Conservation (phyloP, 139 green algal genomes). For the Gonium pectorale region DNA sequence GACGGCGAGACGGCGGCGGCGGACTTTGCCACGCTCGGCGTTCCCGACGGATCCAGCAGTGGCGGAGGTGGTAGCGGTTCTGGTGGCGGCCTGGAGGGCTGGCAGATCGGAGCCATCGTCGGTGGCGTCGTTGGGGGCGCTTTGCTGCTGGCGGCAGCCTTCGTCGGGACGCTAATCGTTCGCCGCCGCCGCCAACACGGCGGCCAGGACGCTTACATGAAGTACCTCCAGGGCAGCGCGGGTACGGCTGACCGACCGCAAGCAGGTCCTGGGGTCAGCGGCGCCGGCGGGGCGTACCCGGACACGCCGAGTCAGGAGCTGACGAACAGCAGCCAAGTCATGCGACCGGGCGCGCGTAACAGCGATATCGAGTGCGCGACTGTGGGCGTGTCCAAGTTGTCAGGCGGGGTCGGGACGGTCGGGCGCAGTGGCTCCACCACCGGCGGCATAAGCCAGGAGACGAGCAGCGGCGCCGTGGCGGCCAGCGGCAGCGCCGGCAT, state of each 20-base stretch:
- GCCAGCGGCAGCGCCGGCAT: not conserved
- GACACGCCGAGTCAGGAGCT: conserved; percentile 2
- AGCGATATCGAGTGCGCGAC: not conserved
- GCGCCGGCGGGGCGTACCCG: not conserved
- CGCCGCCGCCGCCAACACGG: not conserved
- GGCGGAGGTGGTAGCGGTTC: not conserved
- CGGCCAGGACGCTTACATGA: not conserved
- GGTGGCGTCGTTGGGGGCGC: conserved; percentile 1
- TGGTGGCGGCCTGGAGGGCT: not conserved
- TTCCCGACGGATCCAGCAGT: not conserved
- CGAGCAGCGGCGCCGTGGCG: not conserved
- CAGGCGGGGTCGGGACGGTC: not conserved
- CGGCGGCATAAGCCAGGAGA: not conserved
- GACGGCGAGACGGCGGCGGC: not conserved
- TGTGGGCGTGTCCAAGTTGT: not conserved
- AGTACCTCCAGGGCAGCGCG: conserved; percentile 1
- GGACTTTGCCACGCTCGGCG: not conserved
- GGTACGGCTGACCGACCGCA: not conserved
- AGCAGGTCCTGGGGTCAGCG: not conserved
- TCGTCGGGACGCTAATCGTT: not conserved
- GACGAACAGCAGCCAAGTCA: conserved; percentile 29
- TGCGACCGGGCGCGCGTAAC: not conserved
- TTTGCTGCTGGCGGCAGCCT: not conserved
- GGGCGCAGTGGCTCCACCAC: not conserved
- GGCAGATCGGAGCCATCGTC: not conserved